Conservation (phyloP, 495 filamentous ascomycete species). For the Penicillium atrosanguineum region DNA sequence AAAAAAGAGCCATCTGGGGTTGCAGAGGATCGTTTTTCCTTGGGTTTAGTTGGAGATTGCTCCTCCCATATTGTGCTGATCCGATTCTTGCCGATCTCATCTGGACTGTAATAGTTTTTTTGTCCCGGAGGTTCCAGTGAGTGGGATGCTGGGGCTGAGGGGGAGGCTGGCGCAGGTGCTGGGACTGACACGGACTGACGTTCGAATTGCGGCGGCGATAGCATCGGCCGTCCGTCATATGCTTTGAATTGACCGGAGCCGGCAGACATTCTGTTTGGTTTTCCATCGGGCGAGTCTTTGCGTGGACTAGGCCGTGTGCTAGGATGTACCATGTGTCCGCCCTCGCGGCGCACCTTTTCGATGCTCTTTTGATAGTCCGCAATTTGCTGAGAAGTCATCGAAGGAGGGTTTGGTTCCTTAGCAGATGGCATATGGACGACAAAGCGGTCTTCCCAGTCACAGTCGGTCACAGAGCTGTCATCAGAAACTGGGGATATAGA, state of each 20-base stretch:
- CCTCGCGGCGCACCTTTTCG: constrained; percentile 30
- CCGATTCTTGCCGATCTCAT: constrained; percentile 41
- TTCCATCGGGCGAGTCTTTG: constrained; percentile 27
- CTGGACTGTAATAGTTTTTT: constrained; percentile 40
- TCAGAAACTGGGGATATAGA: constrained; percentile 38
- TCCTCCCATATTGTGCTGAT: constrained; percentile 44
- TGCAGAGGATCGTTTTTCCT: constrained; percentile 18
- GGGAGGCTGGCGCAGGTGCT: background rate
- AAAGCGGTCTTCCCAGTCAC: constrained; percentile 46
- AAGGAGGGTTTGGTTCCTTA: constrained; percentile 42
- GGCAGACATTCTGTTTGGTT: background rate
- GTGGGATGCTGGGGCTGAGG: constrained; percentile 1
- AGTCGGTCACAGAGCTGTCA: constrained; percentile 33
- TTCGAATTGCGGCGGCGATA: constrained; percentile 9
- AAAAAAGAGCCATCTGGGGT: constrained; percentile 46
- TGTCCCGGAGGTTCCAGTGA: constrained; percentile 2
- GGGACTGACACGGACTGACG: constrained; percentile 1
- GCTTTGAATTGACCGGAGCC: constrained; percentile 11
- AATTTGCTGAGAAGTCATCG: constrained; percentile 41
- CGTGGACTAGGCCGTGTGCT: constrained; percentile 34
- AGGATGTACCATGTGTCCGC: constrained; percentile 30
- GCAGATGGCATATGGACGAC: constrained; percentile 49
- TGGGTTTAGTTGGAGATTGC: constrained; percentile 23
- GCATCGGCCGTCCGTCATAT: constrained; percentile 20
- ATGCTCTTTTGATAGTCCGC: constrained; percentile 41